Evolutionary conservation across 768 basidiomycete species (phyloP).

Genomic region (Mrakia gelida): DNA sequence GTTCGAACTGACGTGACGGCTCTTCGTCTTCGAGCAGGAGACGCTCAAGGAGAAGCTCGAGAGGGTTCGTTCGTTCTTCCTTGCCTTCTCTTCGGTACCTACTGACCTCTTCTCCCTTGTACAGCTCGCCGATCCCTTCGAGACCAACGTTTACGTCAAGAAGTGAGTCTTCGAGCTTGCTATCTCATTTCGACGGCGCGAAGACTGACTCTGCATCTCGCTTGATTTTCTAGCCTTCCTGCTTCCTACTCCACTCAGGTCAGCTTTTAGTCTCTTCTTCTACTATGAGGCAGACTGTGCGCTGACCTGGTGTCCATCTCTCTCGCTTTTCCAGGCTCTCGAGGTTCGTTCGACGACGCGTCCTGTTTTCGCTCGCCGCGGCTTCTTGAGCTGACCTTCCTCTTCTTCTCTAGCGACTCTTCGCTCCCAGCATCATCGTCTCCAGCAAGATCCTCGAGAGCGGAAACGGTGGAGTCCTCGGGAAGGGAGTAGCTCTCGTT

Average conservation of each 20-base stretch:
- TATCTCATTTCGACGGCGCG: not conserved
- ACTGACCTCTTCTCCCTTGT: not conserved
- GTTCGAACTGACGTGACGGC: not conserved
- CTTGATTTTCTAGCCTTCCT: constrained; percentile 17
- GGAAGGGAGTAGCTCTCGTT: constrained; percentile 31
- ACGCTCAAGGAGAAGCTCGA: constrained; percentile 33
- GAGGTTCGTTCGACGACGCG: constrained; percentile 13
- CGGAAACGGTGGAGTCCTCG: constrained; percentile 21
- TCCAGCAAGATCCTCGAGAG: constrained; percentile 30
- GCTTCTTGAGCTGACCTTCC: not conserved
- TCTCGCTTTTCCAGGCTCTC: constrained; percentile 19
- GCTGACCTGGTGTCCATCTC: too few relatives aligned
- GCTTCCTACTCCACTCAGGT: constrained; percentile 24
- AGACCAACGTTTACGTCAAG: constrained; percentile 33
- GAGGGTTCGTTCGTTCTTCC: not conserved
- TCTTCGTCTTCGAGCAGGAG: constrained; percentile 7
- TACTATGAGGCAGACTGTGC: too few relatives aligned
- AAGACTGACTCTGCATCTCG: too few relatives aligned
- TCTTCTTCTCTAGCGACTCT: constrained; percentile 4
- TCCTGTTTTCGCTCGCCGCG: not conserved
- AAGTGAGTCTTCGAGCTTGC: constrained; percentile 10
- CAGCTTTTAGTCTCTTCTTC: too few relatives aligned
- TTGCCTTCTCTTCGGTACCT: not conserved
- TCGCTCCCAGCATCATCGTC: constrained; percentile 28
- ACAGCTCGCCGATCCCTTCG: constrained; percentile 29